phyloP scores from a whole-genome alignment of 495 filamentous ascomycete species.

The Xylaria flabelliformis region DNA sequence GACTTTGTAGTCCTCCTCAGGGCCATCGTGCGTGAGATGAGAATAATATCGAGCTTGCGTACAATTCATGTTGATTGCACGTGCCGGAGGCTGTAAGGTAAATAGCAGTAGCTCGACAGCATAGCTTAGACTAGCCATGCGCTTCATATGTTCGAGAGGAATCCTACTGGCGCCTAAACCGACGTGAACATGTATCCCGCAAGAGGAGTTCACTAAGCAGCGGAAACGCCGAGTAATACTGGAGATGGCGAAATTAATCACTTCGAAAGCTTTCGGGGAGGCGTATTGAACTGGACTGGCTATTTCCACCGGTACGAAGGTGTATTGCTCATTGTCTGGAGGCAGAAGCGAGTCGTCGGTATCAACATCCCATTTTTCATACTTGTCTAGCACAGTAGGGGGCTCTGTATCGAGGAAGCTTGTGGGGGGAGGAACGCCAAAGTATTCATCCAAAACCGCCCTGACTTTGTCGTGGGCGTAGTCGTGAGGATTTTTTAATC shows the following conservation, averaged over 20 bases:
- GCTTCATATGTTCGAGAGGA: neutral
- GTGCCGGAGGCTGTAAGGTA: neutral
- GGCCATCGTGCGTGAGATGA: neutral
- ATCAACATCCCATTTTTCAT: neutral
- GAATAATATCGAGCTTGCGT: neutral
- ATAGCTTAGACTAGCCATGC: neutral
- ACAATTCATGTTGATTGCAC: neutral
- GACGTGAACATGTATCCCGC: constrained; percentile 8
- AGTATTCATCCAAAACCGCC: neutral
- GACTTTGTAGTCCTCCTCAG: neutral
- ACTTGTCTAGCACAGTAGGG: neutral
- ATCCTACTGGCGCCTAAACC: neutral
- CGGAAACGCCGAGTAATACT: neutral
- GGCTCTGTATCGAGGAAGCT: no score
- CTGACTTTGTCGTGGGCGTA: neutral
- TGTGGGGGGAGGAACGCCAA: constrained; percentile 44
- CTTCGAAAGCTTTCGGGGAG: neutral
- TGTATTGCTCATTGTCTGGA: neutral
- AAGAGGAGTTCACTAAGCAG: neutral
- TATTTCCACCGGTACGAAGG: neutral
- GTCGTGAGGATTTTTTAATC: accelerated
- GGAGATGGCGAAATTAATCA: neutral
- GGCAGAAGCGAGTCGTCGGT: neutral
- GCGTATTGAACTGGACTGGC: neutral
- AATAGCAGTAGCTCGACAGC: neutral